Evolutionary conservation across 2,329 filamentous ascomycete species (phyloP), one percentile per base, ranked within the genome.

Genomic region (Fusarium chaquense): DNA sequence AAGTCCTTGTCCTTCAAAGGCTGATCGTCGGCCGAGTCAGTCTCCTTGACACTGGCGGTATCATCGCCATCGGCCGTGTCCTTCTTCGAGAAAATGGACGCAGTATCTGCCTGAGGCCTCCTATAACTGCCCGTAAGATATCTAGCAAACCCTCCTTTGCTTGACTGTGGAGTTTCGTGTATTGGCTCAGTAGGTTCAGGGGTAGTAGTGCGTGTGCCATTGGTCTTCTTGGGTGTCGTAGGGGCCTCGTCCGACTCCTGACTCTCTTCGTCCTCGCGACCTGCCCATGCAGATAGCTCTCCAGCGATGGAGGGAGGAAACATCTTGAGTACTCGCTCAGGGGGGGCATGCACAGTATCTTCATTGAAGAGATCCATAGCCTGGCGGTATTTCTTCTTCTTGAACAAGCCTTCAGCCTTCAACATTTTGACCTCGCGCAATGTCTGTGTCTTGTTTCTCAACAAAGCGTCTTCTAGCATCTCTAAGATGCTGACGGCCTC

Each of bases 381-480:
- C 51, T 94, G 90, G 40, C 91, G 87, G 76, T 94, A 99, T 76
- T 92, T 97, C 73, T 90, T 91, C 71, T 92, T 85, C 62, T 90
- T 89, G 75, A 99, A 99, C 6, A 98, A 82, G 16, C 85, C 82
- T 77, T 97, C 93, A 0, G 95, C 96, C 78, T 99, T 99, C 71
- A 92, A 86, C 83, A 97, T 96, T 81, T 95, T 97, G 73, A 97
- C 90, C 73, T 97, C 91, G 30, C 94, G 88, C 63, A 97, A 85
- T 12, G 92, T 90, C 51, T 91, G 90, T 11, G 86, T 85, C 80
- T 99, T 99, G 79, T 97, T 89, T 47, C 89, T 88, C 24, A 99
- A 84, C 24, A 99, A 82, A 0, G 95, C 97, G 79, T 97, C 95
- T 80, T 99, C 96, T 1, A 99, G 87, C 89, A 98, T 94, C 50